phyloP scores from a whole-genome alignment of 148 eudicot genomes.

The Rhododendron simsii region DNA sequence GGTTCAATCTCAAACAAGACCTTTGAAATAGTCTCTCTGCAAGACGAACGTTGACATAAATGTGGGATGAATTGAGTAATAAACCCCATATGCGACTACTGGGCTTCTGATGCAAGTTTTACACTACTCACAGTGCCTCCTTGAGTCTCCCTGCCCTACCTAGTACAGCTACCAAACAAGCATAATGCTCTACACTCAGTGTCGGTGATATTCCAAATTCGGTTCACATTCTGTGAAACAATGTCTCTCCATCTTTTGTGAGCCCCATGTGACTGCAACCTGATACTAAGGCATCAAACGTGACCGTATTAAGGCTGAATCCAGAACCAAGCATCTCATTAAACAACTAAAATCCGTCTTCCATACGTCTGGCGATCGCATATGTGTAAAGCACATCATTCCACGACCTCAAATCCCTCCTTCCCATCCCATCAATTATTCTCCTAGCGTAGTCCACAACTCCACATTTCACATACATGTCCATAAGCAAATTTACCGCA shows the following conservation, averaged over 20 bases:
- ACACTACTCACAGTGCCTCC: slow-evolving; percentile 30
- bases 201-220: slow-evolving; percentile 26
- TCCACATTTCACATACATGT: slow-evolving; percentile 48
- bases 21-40: slow-evolving; percentile 31
- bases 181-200: slow-evolving; percentile 39
- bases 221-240: slow-evolving; percentile 28
- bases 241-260: slow-evolving; percentile 16
- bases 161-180: slow-evolving; percentile 41
- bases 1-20: slow-evolving; percentile 36
- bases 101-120: slow-evolving; percentile 40
- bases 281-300: slow-evolving; percentile 31
- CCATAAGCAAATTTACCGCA: slow-evolving; percentile 32
- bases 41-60: slow-evolving; percentile 26
- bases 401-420: slow-evolving; percentile 34
- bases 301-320: slow-evolving; percentile 27
- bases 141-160: slow-evolving; percentile 38
- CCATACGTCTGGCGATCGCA: slow-evolving; percentile 30
- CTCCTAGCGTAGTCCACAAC: slow-evolving; percentile 22
- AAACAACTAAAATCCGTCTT: slow-evolving; percentile 25
- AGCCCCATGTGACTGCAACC: slow-evolving; percentile 33
- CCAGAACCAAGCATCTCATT: slow-evolving; percentile 30
- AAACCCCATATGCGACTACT: slow-evolving; percentile 42
- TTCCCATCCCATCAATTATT: slow-evolving; percentile 28
- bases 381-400: slow-evolving; percentile 30
- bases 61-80: slow-evolving; percentile 36